Percentiles rank a stretch among this genome's conserved stretches.
Conservation (phyloP, 306 rosid species). For the Ammopiptanthus mongolicus region DNA sequence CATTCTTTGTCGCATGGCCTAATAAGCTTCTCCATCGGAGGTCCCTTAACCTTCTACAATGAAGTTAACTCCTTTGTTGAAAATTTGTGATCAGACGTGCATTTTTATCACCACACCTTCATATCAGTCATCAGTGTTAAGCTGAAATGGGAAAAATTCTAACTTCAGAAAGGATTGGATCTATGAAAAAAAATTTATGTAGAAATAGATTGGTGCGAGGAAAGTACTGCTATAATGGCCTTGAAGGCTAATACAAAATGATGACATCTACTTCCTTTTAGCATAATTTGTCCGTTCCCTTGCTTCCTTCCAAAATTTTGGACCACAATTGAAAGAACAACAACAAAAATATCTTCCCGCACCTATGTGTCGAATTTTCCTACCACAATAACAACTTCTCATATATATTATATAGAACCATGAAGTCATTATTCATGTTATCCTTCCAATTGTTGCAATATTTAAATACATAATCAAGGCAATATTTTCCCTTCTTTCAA, state of each 20-base stretch:
- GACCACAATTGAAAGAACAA: conserved; percentile 42
- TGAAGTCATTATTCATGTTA: conserved; percentile 12
- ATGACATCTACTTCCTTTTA: conserved; percentile 38
- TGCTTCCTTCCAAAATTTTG: conserved; percentile 26
- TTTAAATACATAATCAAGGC: background rate
- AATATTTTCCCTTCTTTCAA: conserved; percentile 1
- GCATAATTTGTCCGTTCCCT: conserved; percentile 43
- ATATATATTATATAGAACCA: background rate
- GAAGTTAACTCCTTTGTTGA: background rate
- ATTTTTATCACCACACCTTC: conserved; percentile 12
- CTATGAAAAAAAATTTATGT: conserved; percentile 5
- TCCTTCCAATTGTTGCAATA: background rate
- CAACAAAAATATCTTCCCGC: conserved; percentile 30
- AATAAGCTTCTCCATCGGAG: conserved; percentile 58
- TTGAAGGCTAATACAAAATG: conserved; percentile 28
- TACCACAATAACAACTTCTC: conserved; percentile 22
- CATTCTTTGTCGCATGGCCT: conserved; percentile 58
- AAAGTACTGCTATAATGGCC: conserved; percentile 9
- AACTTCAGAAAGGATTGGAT: background rate
- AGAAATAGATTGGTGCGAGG: conserved; percentile 2
- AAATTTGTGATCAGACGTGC: conserved; percentile 8
- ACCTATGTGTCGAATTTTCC: conserved; percentile 3
- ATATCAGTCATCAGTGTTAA: background rate
- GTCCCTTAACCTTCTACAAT: conserved; percentile 1
- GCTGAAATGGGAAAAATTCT: conserved; percentile 32